Evolutionary conservation across 2,329 filamentous ascomycete species (phyloP).

Genomic region (Ophiosphaerella narmari): DNA sequence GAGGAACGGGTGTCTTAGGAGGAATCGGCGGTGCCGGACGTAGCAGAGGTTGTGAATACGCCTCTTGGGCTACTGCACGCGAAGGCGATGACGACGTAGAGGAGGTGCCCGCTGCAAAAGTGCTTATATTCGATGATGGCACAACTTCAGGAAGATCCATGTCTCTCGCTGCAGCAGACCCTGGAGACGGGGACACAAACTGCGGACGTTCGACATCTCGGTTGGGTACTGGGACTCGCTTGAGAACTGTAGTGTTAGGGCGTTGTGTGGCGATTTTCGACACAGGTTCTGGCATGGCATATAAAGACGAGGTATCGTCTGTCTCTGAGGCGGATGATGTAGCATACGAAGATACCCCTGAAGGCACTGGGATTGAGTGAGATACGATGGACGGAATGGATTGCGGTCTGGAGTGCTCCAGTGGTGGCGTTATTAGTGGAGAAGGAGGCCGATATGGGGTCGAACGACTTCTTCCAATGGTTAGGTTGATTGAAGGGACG

Average conservation of each 20-base stretch:
- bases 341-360: neutral
- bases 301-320: conserved; percentile 3
- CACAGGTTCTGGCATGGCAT: neutral
- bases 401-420: neutral
- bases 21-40: no score
- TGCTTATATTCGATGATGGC: neutral
- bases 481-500: neutral
- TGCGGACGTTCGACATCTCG: neutral
- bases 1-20: no score
- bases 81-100: neutral
- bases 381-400: conserved; percentile 1
- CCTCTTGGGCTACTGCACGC: neutral
- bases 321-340: neutral
- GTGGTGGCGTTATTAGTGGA: neutral
- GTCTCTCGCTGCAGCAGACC: neutral
- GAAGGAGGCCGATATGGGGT: neutral
- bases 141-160: neutral
- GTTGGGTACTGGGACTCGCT: neutral
- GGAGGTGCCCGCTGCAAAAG: neutral
- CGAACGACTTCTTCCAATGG: neutral
- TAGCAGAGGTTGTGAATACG: neutral
- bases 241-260: neutral
- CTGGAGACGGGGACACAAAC: no score
- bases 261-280: neutral
- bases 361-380: neutral